Evolutionary conservation across 192 early-diverging fungal genomes (phyloP), one percentile per base, ranked within the genome.

Genomic region (Entrophospora sp.): DNA sequence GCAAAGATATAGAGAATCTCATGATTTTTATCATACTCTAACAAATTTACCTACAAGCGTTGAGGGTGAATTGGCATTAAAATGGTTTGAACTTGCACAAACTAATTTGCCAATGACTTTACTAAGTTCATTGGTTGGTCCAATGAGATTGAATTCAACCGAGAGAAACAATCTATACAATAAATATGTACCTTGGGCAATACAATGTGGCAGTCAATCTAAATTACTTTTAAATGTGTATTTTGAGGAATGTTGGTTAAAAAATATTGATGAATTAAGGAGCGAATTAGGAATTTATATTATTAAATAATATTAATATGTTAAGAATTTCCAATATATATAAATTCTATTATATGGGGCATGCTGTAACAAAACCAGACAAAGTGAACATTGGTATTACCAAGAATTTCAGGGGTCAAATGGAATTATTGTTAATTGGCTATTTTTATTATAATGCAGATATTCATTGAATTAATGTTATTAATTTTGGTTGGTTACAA

Each of bases 1-100:
- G 84, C 81, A 83, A 69, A 78, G 96, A 68, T 95, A 95, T 68
- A 84, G 96, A 22, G 87, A 98, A 79, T 88, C 88, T 34, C 94
- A 96, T 60, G 94, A 98, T 71, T 93, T 97, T 72, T 95, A 87
- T 69, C 96, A 98, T 71, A 85, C 87, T 0, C 71, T 98, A 24
- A 88, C 91, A 25, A 94, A 91, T 42, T 67, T 97, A 32, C 79
- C 73, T 14, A 81, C 89, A 1, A 86, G 87, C 3, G 88, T 96
- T 5, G 89, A 92, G 67, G 91, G 86, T 34, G 96, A 98, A 80
- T 77, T 97, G 56, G 93, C 88, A 5, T 79, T 98, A 37, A 98
- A 98, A 79, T 91, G 90, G 85, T 91, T 96, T 69, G 96, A 98
- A 73, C 86, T 88, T 75, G 81, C 80, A 10, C 96, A 98, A 69